These are phyloP conservation scores for Cryptococcus sp. DNA, from an alignment of 1,284 basidiomycete species.

Conservation along the genomic window DNA sequence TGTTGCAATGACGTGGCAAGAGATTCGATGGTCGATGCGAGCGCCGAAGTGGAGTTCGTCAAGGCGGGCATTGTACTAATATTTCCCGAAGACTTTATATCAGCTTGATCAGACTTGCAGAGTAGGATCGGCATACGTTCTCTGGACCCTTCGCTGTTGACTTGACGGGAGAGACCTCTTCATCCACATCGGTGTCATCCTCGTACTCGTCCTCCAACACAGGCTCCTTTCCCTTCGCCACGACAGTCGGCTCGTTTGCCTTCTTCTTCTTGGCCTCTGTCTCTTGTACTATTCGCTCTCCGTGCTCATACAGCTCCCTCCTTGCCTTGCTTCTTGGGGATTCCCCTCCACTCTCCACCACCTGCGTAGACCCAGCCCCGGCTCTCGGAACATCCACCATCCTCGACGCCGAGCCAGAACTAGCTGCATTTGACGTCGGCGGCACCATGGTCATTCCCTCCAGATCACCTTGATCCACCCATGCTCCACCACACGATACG, in stretches of 20 bases:
- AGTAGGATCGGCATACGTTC: background rate
- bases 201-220: conserved; percentile 8
- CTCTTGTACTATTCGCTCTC: conserved; percentile 8
- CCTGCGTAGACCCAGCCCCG: conserved; percentile 4
- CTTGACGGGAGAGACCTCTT: background rate
- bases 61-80: background rate
- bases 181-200: conserved; percentile 12
- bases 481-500: conserved; percentile 33
- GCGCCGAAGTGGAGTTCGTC: conserved; percentile 3
- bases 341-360: conserved; percentile 12
- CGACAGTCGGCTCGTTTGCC: background rate
- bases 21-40: conserved; percentile 12
- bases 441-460: conserved; percentile 6
- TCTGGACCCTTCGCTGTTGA: background rate
- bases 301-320: conserved; percentile 35
- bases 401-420: background rate
- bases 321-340: conserved; percentile 29
- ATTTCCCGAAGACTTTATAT: background rate
- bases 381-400: background rate
- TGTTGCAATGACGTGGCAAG: conserved; percentile 23
- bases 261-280: background rate
- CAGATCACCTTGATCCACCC: conserved; percentile 29
- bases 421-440: background rate
- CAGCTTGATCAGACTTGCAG: background rate
- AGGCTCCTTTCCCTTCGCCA: conserved; percentile 1